Conservation (phyloP, 2,329 filamentous ascomycete genomes). For the Chaetomiaceae sp. region DNA sequence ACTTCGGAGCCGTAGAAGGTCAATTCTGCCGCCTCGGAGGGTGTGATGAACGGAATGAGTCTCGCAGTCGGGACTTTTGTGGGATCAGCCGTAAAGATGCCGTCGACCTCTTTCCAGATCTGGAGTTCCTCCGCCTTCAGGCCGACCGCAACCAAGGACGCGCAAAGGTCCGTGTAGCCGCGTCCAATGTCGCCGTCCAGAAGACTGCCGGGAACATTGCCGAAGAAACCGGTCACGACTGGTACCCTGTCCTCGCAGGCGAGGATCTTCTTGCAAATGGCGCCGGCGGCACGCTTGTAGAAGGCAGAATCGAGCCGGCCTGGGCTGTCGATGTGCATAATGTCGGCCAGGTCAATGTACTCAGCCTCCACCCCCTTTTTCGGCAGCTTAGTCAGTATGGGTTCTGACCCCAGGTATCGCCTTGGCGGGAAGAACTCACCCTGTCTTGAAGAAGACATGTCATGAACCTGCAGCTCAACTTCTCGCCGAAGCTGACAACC, state of each 20-base stretch:
- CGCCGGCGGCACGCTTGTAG: conserved; percentile 59
- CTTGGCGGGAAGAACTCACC: conserved; percentile 32
- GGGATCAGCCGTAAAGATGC: conserved; percentile 58
- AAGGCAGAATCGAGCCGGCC: conserved; percentile 62
- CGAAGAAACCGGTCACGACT: conserved; percentile 90
- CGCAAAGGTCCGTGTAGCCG: conserved; percentile 95
- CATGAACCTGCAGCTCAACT: conserved; percentile 91
- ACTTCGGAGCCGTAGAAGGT: conserved; percentile 95
- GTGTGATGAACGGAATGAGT: conserved; percentile 82
- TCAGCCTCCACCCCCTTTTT: conserved; percentile 74
- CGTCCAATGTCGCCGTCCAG: conserved; percentile 85
- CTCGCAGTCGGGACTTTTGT: conserved; percentile 89
- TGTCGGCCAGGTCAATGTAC: conserved; percentile 83
- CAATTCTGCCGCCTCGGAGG: conserved; percentile 89
- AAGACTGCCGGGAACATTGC: conserved; percentile 83
- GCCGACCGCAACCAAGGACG: conserved; percentile 84
- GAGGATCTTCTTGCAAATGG: conserved; percentile 59
- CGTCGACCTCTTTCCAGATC: conserved; percentile 97
- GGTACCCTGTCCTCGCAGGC: conserved; percentile 65
- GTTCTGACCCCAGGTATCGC: not conserved
- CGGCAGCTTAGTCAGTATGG: conserved; percentile 26
- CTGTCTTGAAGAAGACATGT: conserved; percentile 74
- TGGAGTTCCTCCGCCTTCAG: conserved; percentile 84
- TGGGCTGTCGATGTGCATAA: conserved; percentile 62
- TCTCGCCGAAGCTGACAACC: conserved; percentile 92